phyloP scores from a whole-genome alignment of 306 rosid species.

The Cajanus cajan region DNA sequence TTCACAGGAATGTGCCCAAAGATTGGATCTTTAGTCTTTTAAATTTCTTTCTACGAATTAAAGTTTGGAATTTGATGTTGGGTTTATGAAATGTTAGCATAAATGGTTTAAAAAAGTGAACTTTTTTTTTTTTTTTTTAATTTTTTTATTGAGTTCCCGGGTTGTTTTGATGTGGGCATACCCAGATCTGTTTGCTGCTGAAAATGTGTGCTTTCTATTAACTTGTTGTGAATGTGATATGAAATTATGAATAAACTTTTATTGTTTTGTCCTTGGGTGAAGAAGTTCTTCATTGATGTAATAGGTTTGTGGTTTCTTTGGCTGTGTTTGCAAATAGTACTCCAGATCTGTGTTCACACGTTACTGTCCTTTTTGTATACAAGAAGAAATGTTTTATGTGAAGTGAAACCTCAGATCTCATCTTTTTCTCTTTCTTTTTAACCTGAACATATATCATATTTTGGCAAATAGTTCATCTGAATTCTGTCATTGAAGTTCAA shows the following conservation, averaged over 20 bases:
- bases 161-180: background rate
- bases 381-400: background rate
- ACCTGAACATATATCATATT: background rate
- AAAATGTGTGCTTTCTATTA: slow-evolving; percentile 24
- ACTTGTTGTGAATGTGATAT: background rate
- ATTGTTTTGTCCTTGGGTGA: background rate
- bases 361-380: background rate
- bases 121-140: no score
- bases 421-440: background rate
- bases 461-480: slow-evolving; percentile 1
- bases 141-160: background rate
- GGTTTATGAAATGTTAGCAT: background rate
- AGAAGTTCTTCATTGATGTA: background rate
- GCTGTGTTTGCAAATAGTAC: background rate
- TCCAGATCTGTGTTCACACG: slow-evolving; percentile 27
- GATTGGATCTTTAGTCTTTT: slow-evolving; percentile 1
- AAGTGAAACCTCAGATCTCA: slow-evolving; percentile 11
- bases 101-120: background rate
- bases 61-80: slow-evolving; percentile 9
- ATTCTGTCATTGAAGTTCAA: background rate
- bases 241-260: background rate
- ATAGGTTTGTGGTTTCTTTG: background rate
- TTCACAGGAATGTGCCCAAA: slow-evolving; percentile 8
- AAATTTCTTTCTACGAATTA: background rate
- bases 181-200: slow-evolving; percentile 11